Base-by-base conservation (phyloP, 2,329 filamentous ascomycete genomes). In the Penicillium sp. region DNA sequence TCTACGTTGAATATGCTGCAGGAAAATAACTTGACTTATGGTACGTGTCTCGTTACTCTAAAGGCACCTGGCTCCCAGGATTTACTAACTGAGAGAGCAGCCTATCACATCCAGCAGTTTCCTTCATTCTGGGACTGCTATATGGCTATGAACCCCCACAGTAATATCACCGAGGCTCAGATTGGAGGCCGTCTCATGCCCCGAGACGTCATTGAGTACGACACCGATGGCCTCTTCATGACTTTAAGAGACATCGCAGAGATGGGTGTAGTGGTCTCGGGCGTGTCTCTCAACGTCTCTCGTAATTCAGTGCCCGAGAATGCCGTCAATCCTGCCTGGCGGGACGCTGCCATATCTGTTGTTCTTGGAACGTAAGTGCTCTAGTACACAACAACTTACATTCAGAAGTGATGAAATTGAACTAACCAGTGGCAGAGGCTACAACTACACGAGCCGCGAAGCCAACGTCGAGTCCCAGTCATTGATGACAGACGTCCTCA, bases 91-190 rank as follows among this genome's bases (percentile, higher is more conserved):
- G 34, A 1, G 8, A 5, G 2, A 9, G 25, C 12, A 57, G 53
- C 37, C 8, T 52, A 51, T 27, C 33, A 45, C 13, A 48, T 53
- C n/a, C 9, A 52, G 4, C 42, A 48, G 2, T 56, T 56, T 33
- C 39, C 53, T 6, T 52, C 55, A 7, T 57, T 48, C 26, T 95
- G 95, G 66, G 93, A 93, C 73, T 82, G 76, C 29, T 79, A 88
- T 59, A 87, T 94, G 57, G 81, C 80, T 59, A 77, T 95, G 57
- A 85, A 88, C 64, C 46, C 45, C 6, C 34, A 37, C 5, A 26
- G 43, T 7, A 56, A 55, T 8, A 50, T 57, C 26, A 56, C 49
- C 0, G 54, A 55, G 4, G 46, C 41, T 12, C 41, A 54, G 5
- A 9, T 53, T 11, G 58, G 58, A n/a, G 56, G 58, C 2, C 45